Percentiles rank a stretch among this genome's conserved stretches.
Evolutionary conservation across 306 rosid species (phyloP).

Genomic region (Cucurbita moschata): DNA sequence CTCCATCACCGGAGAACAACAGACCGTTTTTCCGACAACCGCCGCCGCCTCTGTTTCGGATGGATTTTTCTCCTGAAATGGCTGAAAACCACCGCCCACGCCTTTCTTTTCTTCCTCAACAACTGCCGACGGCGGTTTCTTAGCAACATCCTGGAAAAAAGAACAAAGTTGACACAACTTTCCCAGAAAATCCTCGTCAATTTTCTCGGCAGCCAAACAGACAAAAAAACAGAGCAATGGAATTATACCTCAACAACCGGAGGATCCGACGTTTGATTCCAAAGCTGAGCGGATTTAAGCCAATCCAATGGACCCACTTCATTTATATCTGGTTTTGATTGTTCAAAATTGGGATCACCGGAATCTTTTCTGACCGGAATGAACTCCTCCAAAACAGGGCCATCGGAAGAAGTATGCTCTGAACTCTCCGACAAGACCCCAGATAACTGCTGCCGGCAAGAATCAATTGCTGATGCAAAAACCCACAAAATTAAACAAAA

Average conservation of each 20-base stretch:
- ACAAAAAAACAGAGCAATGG: not conserved
- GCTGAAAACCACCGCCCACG: conserved; percentile 82
- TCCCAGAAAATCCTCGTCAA: not conserved
- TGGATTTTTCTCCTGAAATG: conserved; percentile 51
- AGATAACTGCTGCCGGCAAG: conserved; percentile 25
- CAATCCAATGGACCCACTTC: conserved; percentile 70
- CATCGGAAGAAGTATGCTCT: conserved; percentile 52
- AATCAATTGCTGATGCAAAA: conserved; percentile 44
- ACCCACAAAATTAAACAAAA: not conserved
- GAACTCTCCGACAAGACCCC: conserved; percentile 32
- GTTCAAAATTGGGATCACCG: conserved; percentile 19
- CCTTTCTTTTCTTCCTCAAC: conserved; percentile 59
- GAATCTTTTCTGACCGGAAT: conserved; percentile 45
- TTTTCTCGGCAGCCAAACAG: not conserved
- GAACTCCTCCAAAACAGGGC: conserved; percentile 63
- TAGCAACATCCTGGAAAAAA: conserved; percentile 19
- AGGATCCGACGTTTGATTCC: conserved; percentile 53
- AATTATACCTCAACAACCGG: conserved; percentile 33
- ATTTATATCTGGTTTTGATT: conserved; percentile 7
- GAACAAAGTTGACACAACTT: not conserved
- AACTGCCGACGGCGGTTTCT: conserved; percentile 22
- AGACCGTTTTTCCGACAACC: not conserved
- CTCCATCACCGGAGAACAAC: conserved; percentile 8
- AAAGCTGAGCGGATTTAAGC: conserved; percentile 86
- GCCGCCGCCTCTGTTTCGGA: conserved; percentile 15